These are phyloP conservation scores for Chloroidium sp. DNA, from an alignment of 163 green algal genomes.

Conservation along the genomic window DNA sequence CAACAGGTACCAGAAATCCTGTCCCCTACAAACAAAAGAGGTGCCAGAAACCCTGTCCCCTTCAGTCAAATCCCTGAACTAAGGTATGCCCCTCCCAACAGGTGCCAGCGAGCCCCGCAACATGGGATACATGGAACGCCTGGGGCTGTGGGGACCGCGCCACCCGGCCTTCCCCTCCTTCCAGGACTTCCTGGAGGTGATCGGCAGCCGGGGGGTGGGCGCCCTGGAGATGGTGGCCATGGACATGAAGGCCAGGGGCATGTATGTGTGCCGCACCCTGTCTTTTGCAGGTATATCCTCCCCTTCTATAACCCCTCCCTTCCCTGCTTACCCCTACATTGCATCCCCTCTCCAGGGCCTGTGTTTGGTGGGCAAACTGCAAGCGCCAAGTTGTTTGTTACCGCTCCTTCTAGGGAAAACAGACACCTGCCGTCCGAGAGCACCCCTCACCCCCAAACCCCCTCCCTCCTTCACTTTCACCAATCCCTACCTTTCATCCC, in stretches of 20 bases:
- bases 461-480: too few species aligned
- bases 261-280: slow-evolving; percentile 70
- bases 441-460: too few species aligned
- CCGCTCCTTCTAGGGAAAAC: too few species aligned
- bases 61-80: neutral
- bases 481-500: too few species aligned
- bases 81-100: neutral
- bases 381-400: too few species aligned
- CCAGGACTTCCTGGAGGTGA: slow-evolving; percentile 31
- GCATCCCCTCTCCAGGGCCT: too few species aligned
- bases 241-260: slow-evolving; percentile 48
- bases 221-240: slow-evolving; percentile 50
- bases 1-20: too few species aligned
- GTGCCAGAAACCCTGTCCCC: neutral
- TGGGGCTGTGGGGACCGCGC: slow-evolving; percentile 50
- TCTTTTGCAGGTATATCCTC: slow-evolving; percentile 23
- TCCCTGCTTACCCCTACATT: too few species aligned
- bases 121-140: slow-evolving; percentile 61
- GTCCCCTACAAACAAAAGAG: neutral
- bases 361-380: too few species aligned
- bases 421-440: too few species aligned
- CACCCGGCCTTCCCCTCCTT: slow-evolving; percentile 38
- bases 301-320: too few species aligned
- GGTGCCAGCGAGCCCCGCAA: slow-evolving; percentile 44
- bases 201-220: slow-evolving; percentile 29